Conservation (phyloP, 2,329 filamentous ascomycete genomes). For the Capronia coronata region DNA sequence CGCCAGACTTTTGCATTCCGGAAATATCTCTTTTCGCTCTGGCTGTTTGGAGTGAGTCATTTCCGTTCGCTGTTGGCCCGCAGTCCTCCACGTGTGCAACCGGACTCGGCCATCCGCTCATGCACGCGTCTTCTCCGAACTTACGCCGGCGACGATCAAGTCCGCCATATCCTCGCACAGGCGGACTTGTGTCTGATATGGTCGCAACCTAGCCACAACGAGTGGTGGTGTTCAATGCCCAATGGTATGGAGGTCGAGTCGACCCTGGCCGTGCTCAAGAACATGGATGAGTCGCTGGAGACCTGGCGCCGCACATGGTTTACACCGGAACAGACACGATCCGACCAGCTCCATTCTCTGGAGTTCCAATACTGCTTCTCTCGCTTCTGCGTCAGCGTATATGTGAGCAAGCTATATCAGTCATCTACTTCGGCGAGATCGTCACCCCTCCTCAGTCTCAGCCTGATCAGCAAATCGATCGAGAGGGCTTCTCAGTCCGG, state of each 20-base stretch:
- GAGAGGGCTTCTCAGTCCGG: constrained; percentile 3
- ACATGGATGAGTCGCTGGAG: constrained; percentile 5
- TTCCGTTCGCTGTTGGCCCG: constrained; percentile 6
- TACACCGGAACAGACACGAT: neutral
- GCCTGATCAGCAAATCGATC: constrained; percentile 3
- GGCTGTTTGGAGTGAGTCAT: constrained; percentile 4
- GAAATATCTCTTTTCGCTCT: constrained; percentile 8
- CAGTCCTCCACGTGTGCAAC: constrained; percentile 2
- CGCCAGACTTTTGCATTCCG: constrained; percentile 5
- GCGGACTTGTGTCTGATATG: constrained; percentile 4
- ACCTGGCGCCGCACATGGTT: constrained; percentile 4
- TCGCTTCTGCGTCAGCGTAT: constrained; percentile 3
- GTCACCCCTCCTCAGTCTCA: neutral
- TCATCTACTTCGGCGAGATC: neutral
- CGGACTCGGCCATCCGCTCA: constrained; percentile 3
- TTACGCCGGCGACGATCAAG: constrained; percentile 1
- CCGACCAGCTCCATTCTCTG: constrained; percentile 1
- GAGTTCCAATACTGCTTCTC: constrained; percentile 6
- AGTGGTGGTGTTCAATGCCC: constrained; percentile 11
- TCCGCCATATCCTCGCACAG: constrained; percentile 1
- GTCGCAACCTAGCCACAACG: neutral
- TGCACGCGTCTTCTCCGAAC: constrained; percentile 1
- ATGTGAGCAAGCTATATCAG: constrained; percentile 9
- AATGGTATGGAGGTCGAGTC: neutral
- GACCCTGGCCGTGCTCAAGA: constrained; percentile 1